A percentile compares a stretch with the other conserved stretches of the same genome.
phyloP scores from a whole-genome alignment of 345 rosid genomes.

The Eucalyptus erythrocorys region DNA sequence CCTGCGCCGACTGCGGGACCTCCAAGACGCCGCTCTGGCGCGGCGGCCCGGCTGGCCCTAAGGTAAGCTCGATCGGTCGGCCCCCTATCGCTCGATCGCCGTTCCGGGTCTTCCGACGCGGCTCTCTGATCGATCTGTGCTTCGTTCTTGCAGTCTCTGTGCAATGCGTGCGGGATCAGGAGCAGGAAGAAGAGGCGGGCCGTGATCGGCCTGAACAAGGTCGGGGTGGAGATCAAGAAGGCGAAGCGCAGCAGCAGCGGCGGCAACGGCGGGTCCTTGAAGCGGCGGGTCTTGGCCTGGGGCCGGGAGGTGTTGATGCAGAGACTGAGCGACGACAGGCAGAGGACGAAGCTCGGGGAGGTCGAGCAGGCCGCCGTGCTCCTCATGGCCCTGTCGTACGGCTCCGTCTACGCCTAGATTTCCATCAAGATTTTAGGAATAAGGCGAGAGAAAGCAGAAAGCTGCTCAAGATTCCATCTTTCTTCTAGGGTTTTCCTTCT shows the following conservation, averaged over 20 bases:
- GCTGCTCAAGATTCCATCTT: background rate
- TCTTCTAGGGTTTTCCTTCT: background rate
- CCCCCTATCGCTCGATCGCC: background rate
- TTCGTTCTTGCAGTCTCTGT: slow-evolving; percentile 24
- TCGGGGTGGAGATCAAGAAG: slow-evolving; percentile 14
- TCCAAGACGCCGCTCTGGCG: slow-evolving; percentile 44
- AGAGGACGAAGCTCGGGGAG: slow-evolving; percentile 22
- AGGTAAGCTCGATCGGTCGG: slow-evolving; percentile 5
- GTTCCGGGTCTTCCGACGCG: background rate
- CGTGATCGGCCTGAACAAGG: slow-evolving; percentile 3
- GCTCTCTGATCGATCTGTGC: background rate
- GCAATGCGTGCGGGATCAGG: slow-evolving; percentile 47
- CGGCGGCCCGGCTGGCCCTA: slow-evolving; percentile 45
- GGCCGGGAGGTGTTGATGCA: slow-evolving; percentile 19
- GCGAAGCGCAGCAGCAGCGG: background rate
- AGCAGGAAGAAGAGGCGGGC: slow-evolving; percentile 43
- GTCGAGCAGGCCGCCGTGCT: slow-evolving; percentile 43
- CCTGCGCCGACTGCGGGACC: slow-evolving; percentile 39
- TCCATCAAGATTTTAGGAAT: background rate
- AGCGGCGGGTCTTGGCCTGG: slow-evolving; percentile 19
- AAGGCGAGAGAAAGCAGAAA: background rate
- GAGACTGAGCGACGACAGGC: slow-evolving; percentile 18
- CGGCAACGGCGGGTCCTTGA: slow-evolving; percentile 10
- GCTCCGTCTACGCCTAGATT: slow-evolving; percentile 18
- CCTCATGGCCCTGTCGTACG: slow-evolving; percentile 38